Evolutionary conservation across 2,329 filamentous ascomycete genomes (phyloP).

Genomic region (Phaeosphaeriaceae sp.): DNA sequence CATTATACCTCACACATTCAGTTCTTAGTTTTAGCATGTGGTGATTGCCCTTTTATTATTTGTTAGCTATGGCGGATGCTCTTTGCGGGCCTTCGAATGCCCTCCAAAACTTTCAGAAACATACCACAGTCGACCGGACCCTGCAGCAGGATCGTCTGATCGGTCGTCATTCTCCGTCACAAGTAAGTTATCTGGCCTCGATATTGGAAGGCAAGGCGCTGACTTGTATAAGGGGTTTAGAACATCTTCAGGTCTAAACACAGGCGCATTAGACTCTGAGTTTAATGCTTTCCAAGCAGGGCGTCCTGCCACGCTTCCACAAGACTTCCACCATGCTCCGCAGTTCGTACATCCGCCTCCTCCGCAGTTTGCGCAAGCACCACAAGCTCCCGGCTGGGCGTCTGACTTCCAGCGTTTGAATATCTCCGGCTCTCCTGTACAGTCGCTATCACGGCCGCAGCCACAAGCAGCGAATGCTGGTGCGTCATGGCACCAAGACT

Average conservation of each 20-base stretch:
- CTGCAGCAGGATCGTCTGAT: conserved; percentile 74
- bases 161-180: conserved; percentile 59
- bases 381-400: conserved; percentile 54
- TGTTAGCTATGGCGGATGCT: conserved; percentile 64
- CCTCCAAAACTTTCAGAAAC: conserved; percentile 74
- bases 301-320: conserved; percentile 44
- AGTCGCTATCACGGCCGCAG: conserved; percentile 57
- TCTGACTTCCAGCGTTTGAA: conserved; percentile 57
- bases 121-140: conserved; percentile 70
- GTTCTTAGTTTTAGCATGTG: conserved; percentile 21
- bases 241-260: conserved; percentile 59
- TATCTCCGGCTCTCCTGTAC: conserved; percentile 47
- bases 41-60: conserved; percentile 25
- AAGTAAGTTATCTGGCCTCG: conserved; percentile 55
- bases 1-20: neutral
- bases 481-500: conserved; percentile 67
- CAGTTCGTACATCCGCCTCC: conserved; percentile 50
- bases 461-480: conserved; percentile 39
- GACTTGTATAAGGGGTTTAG: conserved; percentile 64
- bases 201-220: conserved; percentile 12
- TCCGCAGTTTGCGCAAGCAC: conserved; percentile 40
- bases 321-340: conserved; percentile 46
- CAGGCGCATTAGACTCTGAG: conserved; percentile 66
- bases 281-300: conserved; percentile 73
- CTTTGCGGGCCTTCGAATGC: conserved; percentile 78